These are phyloP conservation scores for Crataegus laevigata DNA, from an alignment of 306 rosid genomes.

Conservation along the genomic window DNA sequence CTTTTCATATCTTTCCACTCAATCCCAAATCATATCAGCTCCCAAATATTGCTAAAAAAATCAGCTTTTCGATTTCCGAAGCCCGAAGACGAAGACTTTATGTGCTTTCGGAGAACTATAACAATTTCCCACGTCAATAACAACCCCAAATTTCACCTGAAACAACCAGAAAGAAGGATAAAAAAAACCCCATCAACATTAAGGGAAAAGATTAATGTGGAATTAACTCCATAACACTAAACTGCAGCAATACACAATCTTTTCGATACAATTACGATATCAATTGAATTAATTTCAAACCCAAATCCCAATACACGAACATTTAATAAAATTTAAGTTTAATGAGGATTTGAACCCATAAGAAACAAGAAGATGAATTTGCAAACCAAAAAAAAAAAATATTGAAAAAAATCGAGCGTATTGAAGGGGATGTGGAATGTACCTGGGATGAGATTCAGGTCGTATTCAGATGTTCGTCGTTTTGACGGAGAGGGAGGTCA, in stretches of 20 bases:
- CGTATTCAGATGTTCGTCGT: background rate
- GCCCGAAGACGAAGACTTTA: constrained; percentile 8
- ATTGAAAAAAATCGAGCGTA: background rate
- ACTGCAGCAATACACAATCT: background rate
- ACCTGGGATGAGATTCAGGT: background rate
- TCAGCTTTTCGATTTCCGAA: constrained; percentile 17
- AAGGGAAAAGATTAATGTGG: background rate
- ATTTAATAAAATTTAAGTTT: background rate
- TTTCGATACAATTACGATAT: background rate
- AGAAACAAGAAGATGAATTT: background rate
- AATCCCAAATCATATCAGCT: constrained; percentile 4
- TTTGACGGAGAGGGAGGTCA: background rate
- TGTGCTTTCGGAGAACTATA: background rate
- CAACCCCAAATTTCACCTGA: constrained; percentile 23
- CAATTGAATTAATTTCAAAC: background rate
- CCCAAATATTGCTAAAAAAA: constrained; percentile 7
- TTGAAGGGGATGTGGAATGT: background rate
- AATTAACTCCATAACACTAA: background rate
- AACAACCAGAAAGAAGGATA: background rate
- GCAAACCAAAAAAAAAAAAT: background rate
- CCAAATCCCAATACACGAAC: background rate
- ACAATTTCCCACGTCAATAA: constrained; percentile 18
- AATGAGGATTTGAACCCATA: background rate
- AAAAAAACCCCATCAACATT: background rate
- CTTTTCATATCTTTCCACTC: constrained; percentile 31